phyloP scores from a whole-genome alignment of 1,284 basidiomycete species.

The Ceratobasidium sp. region DNA sequence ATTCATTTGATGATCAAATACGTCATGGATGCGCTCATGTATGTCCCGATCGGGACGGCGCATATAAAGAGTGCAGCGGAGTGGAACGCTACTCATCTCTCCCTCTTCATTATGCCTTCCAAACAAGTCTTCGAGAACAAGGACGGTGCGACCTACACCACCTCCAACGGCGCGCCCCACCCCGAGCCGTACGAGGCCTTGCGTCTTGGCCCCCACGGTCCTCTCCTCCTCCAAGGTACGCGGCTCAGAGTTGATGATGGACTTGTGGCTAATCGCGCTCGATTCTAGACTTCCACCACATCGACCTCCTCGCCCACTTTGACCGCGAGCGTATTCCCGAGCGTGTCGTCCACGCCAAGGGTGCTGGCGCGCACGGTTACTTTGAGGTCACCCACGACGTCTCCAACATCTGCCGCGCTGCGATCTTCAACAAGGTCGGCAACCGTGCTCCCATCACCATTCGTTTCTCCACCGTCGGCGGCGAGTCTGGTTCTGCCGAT shows the following conservation, averaged over 20 bases:
- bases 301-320: slow-evolving; percentile 90
- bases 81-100: neutral
- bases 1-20: neutral
- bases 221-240: slow-evolving; percentile 85
- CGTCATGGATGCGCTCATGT: slow-evolving; percentile 26
- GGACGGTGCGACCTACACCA: slow-evolving; percentile 79
- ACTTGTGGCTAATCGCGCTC: neutral
- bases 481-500: slow-evolving; percentile 89
- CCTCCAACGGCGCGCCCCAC: slow-evolving; percentile 82
- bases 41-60: slow-evolving; percentile 7
- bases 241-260: slow-evolving; percentile 44
- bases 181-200: slow-evolving; percentile 79
- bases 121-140: slow-evolving; percentile 65
- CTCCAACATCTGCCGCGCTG: slow-evolving; percentile 79
- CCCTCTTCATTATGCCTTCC: slow-evolving; percentile 65
- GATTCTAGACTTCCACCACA: slow-evolving; percentile 80
- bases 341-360: slow-evolving; percentile 90
- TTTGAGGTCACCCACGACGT: slow-evolving; percentile 88
- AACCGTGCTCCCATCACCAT: slow-evolving; percentile 76
- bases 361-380: slow-evolving; percentile 90
- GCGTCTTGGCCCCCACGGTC: slow-evolving; percentile 78
- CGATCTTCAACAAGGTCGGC: slow-evolving; percentile 76
- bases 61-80: neutral
- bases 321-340: slow-evolving; percentile 96
- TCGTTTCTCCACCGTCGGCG: slow-evolving; percentile 89